Base-by-base conservation (phyloP, 169 alveolate species). In the Cryptosporidium sp. region DNA sequence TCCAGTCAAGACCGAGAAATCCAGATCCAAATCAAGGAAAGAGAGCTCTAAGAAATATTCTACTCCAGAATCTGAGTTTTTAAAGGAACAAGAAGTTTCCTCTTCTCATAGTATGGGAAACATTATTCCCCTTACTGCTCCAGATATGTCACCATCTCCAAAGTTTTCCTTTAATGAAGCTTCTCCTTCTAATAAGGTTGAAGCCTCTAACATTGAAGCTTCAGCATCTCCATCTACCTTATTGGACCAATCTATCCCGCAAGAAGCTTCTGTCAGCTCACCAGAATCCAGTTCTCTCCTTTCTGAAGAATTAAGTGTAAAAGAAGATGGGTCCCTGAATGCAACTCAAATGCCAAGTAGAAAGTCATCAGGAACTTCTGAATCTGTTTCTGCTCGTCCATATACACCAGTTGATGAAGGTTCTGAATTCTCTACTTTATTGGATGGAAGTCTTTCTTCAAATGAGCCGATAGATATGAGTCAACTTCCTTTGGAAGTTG, bases 391-490 rank as follows among this genome's bases (percentile, higher is more conserved):
- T 21, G 9, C 29, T 21, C 56, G 42, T 29, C 89, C 89, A 80
- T 80, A 21, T 60, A 31, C 89, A 10, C 89, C 89, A 5, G 89
- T 80, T 37, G 80, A 80, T 26, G 73, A 60, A 23, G 75, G 48
- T 4, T 42, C 62, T 26, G 89, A 80, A 8, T 23, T 29, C 16
- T 80, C 89, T 12, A 62, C 56, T 26, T 21, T 80, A 10, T 62
- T 80, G 18, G 89, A 80, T 18, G 89, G 89, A 21, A 80, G 89
- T 80, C 42, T 67, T 10, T 23, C 44, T 26, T 26, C 80, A 42
- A 53, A 62, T 31, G 42, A 44, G 7, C 58, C 89, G 4, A 42
- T 39, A 16, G 89, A 80, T 60, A 21, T 42, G 8, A 2, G 48
- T 10, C 37, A 18, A 6, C 62, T 65, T 16, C 75, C 89, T n/a